Base-by-base conservation (phyloP, 2,329 filamentous ascomycete species). In the Paracamarosporium sp. region DNA sequence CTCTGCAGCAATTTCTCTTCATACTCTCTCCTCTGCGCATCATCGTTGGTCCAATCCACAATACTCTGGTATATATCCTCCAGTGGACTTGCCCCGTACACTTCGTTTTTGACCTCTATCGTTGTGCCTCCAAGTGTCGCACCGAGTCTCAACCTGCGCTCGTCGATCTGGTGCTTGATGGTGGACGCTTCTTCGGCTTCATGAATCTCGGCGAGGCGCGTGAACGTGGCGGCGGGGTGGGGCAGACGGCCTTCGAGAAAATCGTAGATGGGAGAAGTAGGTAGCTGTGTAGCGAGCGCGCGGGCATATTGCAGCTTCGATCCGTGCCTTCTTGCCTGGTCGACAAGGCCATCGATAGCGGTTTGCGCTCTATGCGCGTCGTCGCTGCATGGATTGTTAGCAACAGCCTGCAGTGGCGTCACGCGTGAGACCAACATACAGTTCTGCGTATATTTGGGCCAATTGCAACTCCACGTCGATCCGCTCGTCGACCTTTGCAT, bases 1-100 rank as follows among this genome's bases (percentile, higher is more conserved):
- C 93, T 87, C 61, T 90, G 86, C 3, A 99, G 78, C 13, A 97
- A 82, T 78, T 94, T 98, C 75, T 98, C 93, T 74, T 99, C 96
- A 61, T 94, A 96, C 35, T 85, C 84, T 35, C 94, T 88, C 44
- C 95, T 86, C 31, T 92, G 74, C 22, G 94, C 91, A 70, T 99
- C 95, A 67, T 98, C 92, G 56, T 81, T 86, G 9, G 90, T 89
- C 95, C 95, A 99, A 72, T 97, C 88, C 70, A 97, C 93, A 50
- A 97, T 84, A 50, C 92, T 85, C 55, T 87, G 86, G 72, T 97
- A 98, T 44, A 96, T 79, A 33, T 87, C 80, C 67, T 93, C 92
- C n/a, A 99, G 79, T 57, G 88, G 84, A 76, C 92, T 97, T 59
- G 86, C 83, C 28, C 81, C 81, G 63, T 91, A 89, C 1, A 97